These are phyloP conservation scores for Heliamphora pulchella DNA, from an alignment of 179 eudicot genomes.

Conservation along the genomic window DNA sequence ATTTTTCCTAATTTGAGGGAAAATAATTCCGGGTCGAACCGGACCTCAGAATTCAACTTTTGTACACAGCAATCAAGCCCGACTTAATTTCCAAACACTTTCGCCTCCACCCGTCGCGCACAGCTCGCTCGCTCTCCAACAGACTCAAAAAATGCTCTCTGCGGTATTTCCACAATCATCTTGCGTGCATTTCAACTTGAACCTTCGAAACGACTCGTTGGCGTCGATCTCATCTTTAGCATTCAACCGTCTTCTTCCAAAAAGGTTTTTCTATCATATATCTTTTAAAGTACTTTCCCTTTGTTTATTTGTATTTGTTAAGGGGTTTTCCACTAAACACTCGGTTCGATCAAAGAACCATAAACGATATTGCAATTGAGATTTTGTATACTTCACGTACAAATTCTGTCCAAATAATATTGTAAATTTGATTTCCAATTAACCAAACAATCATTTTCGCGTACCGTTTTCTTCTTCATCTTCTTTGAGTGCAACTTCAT, in stretches of 20 bases:
- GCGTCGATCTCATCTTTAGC: conserved; percentile 16
- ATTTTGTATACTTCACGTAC: too few relatives aligned
- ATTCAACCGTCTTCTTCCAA: conserved; percentile 5
- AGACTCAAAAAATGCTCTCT: conserved; percentile 14
- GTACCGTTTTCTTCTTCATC: too few relatives aligned
- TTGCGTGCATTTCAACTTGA: conserved; percentile 9
- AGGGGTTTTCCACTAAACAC: too few relatives aligned
- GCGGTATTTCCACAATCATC: conserved; percentile 17
- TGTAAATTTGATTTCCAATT: neutral
- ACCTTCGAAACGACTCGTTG: conserved; percentile 4
- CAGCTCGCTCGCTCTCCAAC: neutral
- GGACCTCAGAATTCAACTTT: too few relatives aligned
- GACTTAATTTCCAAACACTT: neutral
- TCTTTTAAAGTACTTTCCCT: neutral
- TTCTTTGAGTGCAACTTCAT: too few relatives aligned
- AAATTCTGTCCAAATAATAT: neutral
- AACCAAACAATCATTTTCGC: neutral
- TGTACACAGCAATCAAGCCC: too few relatives aligned
- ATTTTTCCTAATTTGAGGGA: too few relatives aligned
- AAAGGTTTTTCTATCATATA: conserved; percentile 11
- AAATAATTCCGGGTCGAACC: too few relatives aligned
- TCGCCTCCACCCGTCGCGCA: neutral
- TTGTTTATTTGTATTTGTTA: neutral
- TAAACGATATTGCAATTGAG: too few relatives aligned
- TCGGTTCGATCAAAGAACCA: neutral